phyloP scores from a whole-genome alignment of 768 basidiomycete species.

The Trametes cingulata region DNA sequence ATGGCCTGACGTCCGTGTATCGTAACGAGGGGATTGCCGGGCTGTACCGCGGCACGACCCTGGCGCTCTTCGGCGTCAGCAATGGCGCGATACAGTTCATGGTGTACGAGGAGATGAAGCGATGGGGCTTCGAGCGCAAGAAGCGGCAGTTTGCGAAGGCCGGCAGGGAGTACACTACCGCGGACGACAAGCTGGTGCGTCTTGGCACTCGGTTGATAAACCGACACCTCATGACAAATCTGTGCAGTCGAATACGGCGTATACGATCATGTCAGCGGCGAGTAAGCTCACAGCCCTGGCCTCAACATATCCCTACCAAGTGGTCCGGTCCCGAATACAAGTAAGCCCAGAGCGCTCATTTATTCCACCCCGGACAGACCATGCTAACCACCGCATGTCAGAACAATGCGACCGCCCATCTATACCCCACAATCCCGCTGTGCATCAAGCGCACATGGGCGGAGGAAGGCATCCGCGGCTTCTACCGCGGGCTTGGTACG shows the following conservation, averaged over 20 bases:
- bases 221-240: constrained; percentile 1
- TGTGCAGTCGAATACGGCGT: constrained; percentile 83
- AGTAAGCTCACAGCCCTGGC: constrained; percentile 86
- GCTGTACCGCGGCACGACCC: constrained; percentile 81
- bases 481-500: constrained; percentile 93
- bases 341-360: constrained; percentile 43
- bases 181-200: constrained; percentile 85
- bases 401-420: constrained; percentile 64
- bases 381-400: constrained; percentile 30
- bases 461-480: constrained; percentile 79
- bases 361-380: background rate
- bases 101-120: constrained; percentile 94
- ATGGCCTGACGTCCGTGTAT: constrained; percentile 73
- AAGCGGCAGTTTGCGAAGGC: constrained; percentile 56
- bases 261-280: constrained; percentile 88
- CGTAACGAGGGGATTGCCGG: constrained; percentile 75
- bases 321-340: constrained; percentile 91
- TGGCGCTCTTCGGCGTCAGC: constrained; percentile 90
- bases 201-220: constrained; percentile 5
- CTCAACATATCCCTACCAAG: constrained; percentile 96
- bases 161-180: constrained; percentile 65
- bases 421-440: constrained; percentile 83
- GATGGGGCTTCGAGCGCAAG: constrained; percentile 83
- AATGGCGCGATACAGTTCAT: constrained; percentile 97
- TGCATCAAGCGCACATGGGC: constrained; percentile 81